phyloP scores from a whole-genome alignment of 1,284 basidiomycete species.

The Pascua guehoae region DNA sequence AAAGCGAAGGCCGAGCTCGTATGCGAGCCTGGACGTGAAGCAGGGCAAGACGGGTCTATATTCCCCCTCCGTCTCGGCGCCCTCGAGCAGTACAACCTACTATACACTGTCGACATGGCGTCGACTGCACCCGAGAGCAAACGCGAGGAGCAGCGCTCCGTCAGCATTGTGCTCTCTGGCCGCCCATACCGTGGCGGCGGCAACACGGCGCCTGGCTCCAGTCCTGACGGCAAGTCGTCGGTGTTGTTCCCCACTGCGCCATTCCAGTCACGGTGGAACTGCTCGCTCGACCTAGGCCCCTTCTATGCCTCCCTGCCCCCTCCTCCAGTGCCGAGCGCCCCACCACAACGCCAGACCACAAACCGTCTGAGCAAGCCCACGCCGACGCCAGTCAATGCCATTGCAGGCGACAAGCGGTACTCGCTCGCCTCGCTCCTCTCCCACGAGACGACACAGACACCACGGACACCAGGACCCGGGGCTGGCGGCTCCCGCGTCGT shows the following conservation, averaged over 20 bases:
- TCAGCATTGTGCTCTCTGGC: slow-evolving; percentile 72
- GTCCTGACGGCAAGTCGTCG: neutral
- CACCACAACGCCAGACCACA: slow-evolving; percentile 3
- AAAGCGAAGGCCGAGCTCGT: slow-evolving; percentile 54
- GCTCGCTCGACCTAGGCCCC: slow-evolving; percentile 67
- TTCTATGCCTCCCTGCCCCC: slow-evolving; percentile 35
- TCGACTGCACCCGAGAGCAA: slow-evolving; percentile 17
- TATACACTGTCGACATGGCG: slow-evolving; percentile 67
- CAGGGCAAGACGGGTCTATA: neutral
- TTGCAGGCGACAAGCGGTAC: slow-evolving; percentile 49
- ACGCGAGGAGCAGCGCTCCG: slow-evolving; percentile 64
- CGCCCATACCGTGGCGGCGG: slow-evolving; percentile 52
- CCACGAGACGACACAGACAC: slow-evolving; percentile 7
- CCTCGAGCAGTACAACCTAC: slow-evolving; percentile 75
- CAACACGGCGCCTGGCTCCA: neutral
- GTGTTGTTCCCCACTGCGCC: slow-evolving; percentile 56
- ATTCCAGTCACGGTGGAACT: slow-evolving; percentile 83
- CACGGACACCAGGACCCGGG: neutral
- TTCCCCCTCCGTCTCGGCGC: slow-evolving; percentile 69
- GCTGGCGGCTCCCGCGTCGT: slow-evolving; percentile 6
- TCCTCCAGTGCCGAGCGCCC: slow-evolving; percentile 5
- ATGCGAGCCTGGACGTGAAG: slow-evolving; percentile 41
- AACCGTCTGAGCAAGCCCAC: slow-evolving; percentile 10
- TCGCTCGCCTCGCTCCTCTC: slow-evolving; percentile 37
- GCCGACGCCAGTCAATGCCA: slow-evolving; percentile 27